These are phyloP conservation scores for Cryptosporidium muris DNA, from an alignment of 169 alveolate species.

Conservation along the genomic window DNA sequence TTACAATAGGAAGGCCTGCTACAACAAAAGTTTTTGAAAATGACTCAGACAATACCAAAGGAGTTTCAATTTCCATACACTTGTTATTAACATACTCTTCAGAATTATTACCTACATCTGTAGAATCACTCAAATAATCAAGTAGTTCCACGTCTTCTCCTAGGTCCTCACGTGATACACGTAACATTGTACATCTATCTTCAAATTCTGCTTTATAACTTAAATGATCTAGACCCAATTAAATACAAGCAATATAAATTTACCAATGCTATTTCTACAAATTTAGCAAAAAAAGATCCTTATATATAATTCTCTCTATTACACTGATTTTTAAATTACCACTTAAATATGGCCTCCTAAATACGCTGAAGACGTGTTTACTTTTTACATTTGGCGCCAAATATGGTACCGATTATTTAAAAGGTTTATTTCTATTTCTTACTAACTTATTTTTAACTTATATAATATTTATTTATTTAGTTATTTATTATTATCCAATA, in stretches of 20 bases:
- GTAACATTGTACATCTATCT: conserved; percentile 72
- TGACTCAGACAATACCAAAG: conserved; percentile 74
- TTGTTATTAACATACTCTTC: conserved; percentile 75
- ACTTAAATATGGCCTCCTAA: too few relatives aligned
- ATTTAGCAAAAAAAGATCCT: too few relatives aligned
- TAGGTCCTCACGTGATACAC: conserved; percentile 72
- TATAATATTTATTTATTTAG: too few relatives aligned
- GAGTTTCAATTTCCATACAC: conserved; percentile 75
- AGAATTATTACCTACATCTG: conserved; percentile 79
- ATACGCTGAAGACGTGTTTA: too few relatives aligned
- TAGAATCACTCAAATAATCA: conserved; percentile 78
- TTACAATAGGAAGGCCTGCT: conserved; percentile 78
- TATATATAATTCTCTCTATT: too few relatives aligned
- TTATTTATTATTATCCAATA: too few relatives aligned
- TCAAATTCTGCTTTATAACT: not conserved
- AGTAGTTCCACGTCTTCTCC: conserved; percentile 73
- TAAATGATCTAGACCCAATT: not conserved
- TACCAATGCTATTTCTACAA: not conserved
- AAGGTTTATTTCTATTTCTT: too few relatives aligned
- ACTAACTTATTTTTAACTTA: too few relatives aligned
- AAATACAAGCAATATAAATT: not conserved
- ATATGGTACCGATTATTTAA: too few relatives aligned
- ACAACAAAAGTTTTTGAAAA: conserved; percentile 75
- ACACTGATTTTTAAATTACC: too few relatives aligned
- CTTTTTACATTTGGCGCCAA: too few relatives aligned